Percentiles rank a stretch among this genome's conserved stretches.
phyloP scores from a whole-genome alignment of 2,329 filamentous ascomycete species.

The Aspergillus sp. region DNA sequence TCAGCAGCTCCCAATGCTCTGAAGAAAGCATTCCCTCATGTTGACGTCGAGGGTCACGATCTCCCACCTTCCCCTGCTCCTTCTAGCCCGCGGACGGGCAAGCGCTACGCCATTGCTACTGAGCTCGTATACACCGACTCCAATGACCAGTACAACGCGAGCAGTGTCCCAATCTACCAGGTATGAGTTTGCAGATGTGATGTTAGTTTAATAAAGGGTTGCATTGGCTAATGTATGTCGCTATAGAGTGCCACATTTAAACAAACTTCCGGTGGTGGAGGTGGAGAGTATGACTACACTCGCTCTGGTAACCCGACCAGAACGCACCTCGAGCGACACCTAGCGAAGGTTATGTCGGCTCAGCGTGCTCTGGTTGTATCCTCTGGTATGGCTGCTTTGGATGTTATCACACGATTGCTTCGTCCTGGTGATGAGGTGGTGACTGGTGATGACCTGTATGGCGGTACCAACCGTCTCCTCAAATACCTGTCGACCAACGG shows the following conservation, averaged over 20 bases:
- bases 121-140: conserved; percentile 95
- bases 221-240: neutral
- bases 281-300: conserved; percentile 95
- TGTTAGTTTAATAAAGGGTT: neutral
- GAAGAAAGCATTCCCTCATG: conserved; percentile 52
- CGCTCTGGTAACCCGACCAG: conserved; percentile 95
- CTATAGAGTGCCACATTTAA: conserved; percentile 88
- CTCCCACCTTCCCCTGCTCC: conserved; percentile 88
- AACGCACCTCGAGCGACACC: conserved; percentile 89
- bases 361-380: conserved; percentile 86
- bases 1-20: conserved; percentile 19
- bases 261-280: conserved; percentile 73
- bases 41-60: conserved; percentile 79
- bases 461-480: conserved; percentile 87
- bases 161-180: conserved; percentile 95
- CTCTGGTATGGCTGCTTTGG: conserved; percentile 94
- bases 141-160: conserved; percentile 95
- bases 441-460: conserved; percentile 94
- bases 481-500: conserved; percentile 87
- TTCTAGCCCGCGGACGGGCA: conserved; percentile 79
- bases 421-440: conserved; percentile 94
- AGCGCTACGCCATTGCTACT: conserved; percentile 88
- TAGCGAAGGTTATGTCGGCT: conserved; percentile 99
- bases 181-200: conserved; percentile 24
- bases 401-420: conserved; percentile 89